Evolutionary conservation across 1,284 basidiomycete genomes (phyloP).

Genomic region (Leccinum angustisporum): DNA sequence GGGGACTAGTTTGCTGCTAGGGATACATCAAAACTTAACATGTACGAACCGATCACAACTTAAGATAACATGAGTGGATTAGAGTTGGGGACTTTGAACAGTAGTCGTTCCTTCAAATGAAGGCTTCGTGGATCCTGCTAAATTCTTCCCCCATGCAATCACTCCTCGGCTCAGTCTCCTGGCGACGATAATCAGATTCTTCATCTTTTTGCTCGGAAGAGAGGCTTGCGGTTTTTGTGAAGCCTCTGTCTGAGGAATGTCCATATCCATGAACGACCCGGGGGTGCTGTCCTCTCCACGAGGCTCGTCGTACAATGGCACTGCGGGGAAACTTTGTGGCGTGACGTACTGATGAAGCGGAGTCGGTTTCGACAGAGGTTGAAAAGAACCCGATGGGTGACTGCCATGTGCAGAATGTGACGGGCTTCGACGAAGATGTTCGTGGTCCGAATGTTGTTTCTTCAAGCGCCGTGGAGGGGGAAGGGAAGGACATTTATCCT

Average conservation of each 20-base stretch:
- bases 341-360: neutral
- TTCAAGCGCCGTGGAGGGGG: slow-evolving; percentile 18
- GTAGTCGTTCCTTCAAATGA: neutral
- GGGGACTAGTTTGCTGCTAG: slow-evolving; percentile 19
- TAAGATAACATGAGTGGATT: slow-evolving; percentile 3
- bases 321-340: neutral
- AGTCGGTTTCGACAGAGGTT: slow-evolving; percentile 3
- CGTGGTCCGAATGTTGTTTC: slow-evolving; percentile 15
- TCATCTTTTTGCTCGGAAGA: slow-evolving; percentile 18
- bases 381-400: slow-evolving; percentile 7
- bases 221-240: slow-evolving; percentile 16
- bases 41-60: slow-evolving; percentile 12
- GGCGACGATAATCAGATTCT: slow-evolving; percentile 21
- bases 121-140: slow-evolving; percentile 22
- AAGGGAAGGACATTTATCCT: slow-evolving; percentile 23
- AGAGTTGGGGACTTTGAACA: slow-evolving; percentile 4
- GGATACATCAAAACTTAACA: slow-evolving; percentile 24
- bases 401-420: slow-evolving; percentile 3
- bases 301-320: slow-evolving; percentile 2
- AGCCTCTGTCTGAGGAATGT: slow-evolving; percentile 18
- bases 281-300: slow-evolving; percentile 13
- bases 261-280: slow-evolving; percentile 36
- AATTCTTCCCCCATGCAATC: slow-evolving; percentile 32
- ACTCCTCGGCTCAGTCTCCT: slow-evolving; percentile 30
- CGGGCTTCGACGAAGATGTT: neutral